These are phyloP conservation scores for Juglanconis juglandina DNA, from an alignment of 2,329 filamentous ascomycete genomes.

Conservation along the genomic window DNA sequence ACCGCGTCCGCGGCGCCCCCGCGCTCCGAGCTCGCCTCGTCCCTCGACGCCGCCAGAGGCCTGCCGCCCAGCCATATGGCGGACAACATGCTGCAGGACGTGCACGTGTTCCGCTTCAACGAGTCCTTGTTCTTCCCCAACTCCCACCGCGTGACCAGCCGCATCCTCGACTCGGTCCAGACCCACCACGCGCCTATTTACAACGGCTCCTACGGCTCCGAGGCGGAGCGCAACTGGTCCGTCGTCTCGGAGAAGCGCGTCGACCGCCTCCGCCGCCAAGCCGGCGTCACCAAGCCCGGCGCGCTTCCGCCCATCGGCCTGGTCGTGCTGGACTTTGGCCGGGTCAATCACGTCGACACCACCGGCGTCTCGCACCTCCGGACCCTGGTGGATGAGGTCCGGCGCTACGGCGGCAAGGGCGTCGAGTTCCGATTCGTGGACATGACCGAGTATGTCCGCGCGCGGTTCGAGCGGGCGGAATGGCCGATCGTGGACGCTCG, in stretches of 20 bases:
- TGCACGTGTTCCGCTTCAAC: conserved; percentile 54
- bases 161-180: conserved; percentile 48
- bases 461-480: conserved; percentile 35
- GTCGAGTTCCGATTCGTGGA: conserved; percentile 48
- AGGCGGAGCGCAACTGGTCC: conserved; percentile 50
- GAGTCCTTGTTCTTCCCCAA: conserved; percentile 61
- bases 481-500: conserved; percentile 32
- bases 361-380: conserved; percentile 49
- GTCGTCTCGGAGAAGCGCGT: conserved; percentile 48
- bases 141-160: conserved; percentile 48
- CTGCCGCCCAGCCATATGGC: conserved; percentile 32
- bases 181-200: conserved; percentile 40
- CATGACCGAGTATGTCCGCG: conserved; percentile 38
- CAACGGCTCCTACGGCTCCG: conserved; percentile 28
- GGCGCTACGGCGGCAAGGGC: conserved; percentile 44
- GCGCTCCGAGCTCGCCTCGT: conserved; percentile 26
- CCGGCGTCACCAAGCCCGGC: conserved; percentile 32
- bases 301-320: conserved; percentile 38
- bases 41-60: conserved; percentile 24
- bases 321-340: conserved; percentile 50
- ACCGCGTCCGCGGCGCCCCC: conserved; percentile 26
- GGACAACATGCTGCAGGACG: conserved; percentile 32
- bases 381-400: conserved; percentile 45
- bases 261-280: conserved; percentile 38
- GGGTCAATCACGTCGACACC: conserved; percentile 50